phyloP scores from a whole-genome alignment of 2,329 filamentous ascomycete genomes.

The Venturia pyrina region DNA sequence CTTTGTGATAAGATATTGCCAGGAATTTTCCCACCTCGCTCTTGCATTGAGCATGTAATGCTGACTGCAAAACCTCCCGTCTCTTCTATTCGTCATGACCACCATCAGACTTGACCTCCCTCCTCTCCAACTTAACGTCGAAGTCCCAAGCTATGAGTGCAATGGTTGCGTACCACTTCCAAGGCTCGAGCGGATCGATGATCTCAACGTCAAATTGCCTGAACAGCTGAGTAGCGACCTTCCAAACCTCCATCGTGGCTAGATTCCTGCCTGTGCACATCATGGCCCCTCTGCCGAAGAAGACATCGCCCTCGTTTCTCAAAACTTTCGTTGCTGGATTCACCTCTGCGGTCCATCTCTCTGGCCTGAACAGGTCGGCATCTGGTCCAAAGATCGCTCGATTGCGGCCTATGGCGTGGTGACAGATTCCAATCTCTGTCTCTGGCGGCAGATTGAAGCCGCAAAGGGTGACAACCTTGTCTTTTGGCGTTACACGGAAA shows the following conservation, averaged over 20 bases:
- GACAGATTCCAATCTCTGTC: not conserved
- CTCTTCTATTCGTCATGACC: not conserved
- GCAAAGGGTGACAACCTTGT: not conserved
- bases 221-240: conserved; percentile 32
- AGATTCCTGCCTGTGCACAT: conserved; percentile 27
- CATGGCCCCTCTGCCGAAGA: conserved; percentile 26
- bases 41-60: too few species aligned
- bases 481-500: not conserved
- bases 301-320: not conserved
- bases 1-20: too few species aligned
- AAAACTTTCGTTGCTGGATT: not conserved
- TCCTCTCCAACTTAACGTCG: not conserved
- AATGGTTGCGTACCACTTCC: not conserved
- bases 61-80: too few species aligned
- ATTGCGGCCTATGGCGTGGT: not conserved
- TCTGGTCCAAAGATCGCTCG: not conserved
- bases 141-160: not conserved
- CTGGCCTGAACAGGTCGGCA: not conserved
- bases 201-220: conserved; percentile 11
- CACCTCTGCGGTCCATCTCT: not conserved
- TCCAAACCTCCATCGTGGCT: conserved; percentile 27
- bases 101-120: not conserved
- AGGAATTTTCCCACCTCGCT: too few species aligned
- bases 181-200: conserved; percentile 7
- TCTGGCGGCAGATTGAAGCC: not conserved